Percentiles rank a stretch among this genome's conserved stretches.
Evolutionary conservation across 2,329 filamentous ascomycete species (phyloP).

Genomic region (Colletotrichum tofieldiae): DNA sequence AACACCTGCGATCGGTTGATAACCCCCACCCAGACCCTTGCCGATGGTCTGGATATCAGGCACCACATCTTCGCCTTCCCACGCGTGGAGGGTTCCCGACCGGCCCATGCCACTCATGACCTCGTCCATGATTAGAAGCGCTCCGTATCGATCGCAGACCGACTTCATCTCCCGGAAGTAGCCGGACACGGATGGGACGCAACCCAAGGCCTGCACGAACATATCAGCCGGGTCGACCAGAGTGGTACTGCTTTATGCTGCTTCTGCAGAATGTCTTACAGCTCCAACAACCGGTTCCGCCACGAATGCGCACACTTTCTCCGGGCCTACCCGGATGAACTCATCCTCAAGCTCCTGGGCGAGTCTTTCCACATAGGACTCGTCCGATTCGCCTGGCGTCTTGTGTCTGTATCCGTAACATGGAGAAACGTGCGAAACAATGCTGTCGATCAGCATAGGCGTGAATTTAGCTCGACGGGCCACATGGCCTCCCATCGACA

Average conservation of each 20-base stretch:
- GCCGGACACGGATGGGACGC: constrained; percentile 72
- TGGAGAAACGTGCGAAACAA: constrained; percentile 73
- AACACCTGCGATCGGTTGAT: constrained; percentile 68
- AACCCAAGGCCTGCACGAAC: constrained; percentile 69
- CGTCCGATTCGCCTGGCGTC: constrained; percentile 65
- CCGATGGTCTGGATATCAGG: constrained; percentile 74
- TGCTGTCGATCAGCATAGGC: constrained; percentile 69
- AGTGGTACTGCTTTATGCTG: neutral
- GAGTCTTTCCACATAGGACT: constrained; percentile 73
- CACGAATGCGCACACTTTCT: constrained; percentile 80
- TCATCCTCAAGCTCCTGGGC: constrained; percentile 77
- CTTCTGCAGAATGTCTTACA: constrained; percentile 57
- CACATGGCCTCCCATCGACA: constrained; percentile 76
- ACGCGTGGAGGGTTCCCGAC: constrained; percentile 32
- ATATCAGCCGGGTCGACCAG: neutral
- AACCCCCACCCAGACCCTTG: constrained; percentile 72
- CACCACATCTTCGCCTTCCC: constrained; percentile 47
- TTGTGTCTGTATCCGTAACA: constrained; percentile 77
- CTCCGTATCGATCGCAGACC: constrained; percentile 76
- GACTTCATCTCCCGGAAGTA: constrained; percentile 76
- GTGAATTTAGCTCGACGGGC: constrained; percentile 74
- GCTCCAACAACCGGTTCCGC: constrained; percentile 84
- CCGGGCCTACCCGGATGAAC: constrained; percentile 75
- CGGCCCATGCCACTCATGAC: constrained; percentile 41
- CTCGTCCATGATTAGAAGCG: constrained; percentile 77